Evolutionary conservation across 108 stramenopile species (phyloP).

Genomic region (Fragilaria crotonensis): DNA sequence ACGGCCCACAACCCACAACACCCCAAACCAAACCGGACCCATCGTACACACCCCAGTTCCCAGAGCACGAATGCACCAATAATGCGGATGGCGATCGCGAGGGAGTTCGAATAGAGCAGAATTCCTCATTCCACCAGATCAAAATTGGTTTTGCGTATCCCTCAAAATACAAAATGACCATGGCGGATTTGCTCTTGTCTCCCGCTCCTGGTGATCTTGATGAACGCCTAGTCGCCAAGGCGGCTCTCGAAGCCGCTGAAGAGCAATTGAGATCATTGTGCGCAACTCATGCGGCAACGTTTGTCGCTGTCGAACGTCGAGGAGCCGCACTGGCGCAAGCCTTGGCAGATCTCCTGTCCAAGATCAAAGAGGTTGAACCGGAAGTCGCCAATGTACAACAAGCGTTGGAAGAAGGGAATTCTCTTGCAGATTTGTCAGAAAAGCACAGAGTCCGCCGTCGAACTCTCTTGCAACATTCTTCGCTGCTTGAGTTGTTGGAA

Average conservation of each 20-base stretch:
- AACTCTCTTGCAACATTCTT: slow-evolving; percentile 78
- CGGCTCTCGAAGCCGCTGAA: slow-evolving; percentile 61
- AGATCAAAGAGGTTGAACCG: slow-evolving; percentile 23
- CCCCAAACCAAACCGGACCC: no score
- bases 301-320: slow-evolving; percentile 80
- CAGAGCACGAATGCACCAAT: no score
- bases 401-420: slow-evolving; percentile 51
- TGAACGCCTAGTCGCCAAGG: slow-evolving; percentile 63
- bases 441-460: slow-evolving; percentile 72
- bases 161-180: no score
- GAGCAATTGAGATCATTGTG: slow-evolving; percentile 66
- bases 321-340: slow-evolving; percentile 46
- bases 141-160: no score
- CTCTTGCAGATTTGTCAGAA: slow-evolving; percentile 67
- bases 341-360: slow-evolving; percentile 38
- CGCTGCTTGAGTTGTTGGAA: slow-evolving; percentile 73
- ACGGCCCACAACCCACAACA: no score
- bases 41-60: no score
- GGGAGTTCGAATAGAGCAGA: no score
- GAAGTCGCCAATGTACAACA: slow-evolving; percentile 41
- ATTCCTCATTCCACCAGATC: no score
- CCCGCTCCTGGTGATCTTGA: slow-evolving; percentile 22
- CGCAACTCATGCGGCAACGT: slow-evolving; percentile 71
- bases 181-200: slow-evolving; percentile 1
- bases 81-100: no score